These are phyloP conservation scores for Margaritispora aquatica DNA, from an alignment of 495 filamentous ascomycete species.

Conservation along the genomic window DNA sequence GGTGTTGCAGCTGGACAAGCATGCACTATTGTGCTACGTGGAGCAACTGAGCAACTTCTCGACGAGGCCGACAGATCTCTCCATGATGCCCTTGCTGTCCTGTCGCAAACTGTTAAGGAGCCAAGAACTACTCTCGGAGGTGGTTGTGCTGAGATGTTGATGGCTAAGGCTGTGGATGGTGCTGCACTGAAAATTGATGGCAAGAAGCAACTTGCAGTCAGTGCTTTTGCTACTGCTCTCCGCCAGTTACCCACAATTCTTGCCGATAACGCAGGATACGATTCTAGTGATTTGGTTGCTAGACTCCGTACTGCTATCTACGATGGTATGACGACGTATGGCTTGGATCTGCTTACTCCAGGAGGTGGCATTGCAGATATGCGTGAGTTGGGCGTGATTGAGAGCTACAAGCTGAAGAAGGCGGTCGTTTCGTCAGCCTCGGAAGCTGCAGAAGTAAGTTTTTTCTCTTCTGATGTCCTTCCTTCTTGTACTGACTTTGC, in stretches of 20 bases:
- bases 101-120: slow-evolving; percentile 94
- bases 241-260: slow-evolving; percentile 94
- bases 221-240: slow-evolving; percentile 81
- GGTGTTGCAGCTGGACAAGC: slow-evolving; percentile 91
- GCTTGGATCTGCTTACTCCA: slow-evolving; percentile 80
- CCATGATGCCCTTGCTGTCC: slow-evolving; percentile 92
- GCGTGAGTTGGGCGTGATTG: slow-evolving; percentile 90
- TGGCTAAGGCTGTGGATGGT: slow-evolving; percentile 95
- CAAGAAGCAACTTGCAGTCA: slow-evolving; percentile 92
- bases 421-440: slow-evolving; percentile 92
- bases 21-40: slow-evolving; percentile 94
- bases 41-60: slow-evolving; percentile 91
- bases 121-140: slow-evolving; percentile 91
- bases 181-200: slow-evolving; percentile 91
- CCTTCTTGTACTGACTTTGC: neutral
- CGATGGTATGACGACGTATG: slow-evolving; percentile 85
- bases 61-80: slow-evolving; percentile 95
- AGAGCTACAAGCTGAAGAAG: slow-evolving; percentile 97
- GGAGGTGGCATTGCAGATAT: slow-evolving; percentile 95
- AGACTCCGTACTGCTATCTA: slow-evolving; percentile 90
- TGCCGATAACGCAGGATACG: slow-evolving; percentile 94
- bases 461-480: neutral
- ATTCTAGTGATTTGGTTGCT: slow-evolving; percentile 89
- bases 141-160: slow-evolving; percentile 96
- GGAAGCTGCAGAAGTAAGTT: slow-evolving; percentile 87